Conservation (phyloP, 352 stramenopile species). For the Phytopythium helicoides region DNA sequence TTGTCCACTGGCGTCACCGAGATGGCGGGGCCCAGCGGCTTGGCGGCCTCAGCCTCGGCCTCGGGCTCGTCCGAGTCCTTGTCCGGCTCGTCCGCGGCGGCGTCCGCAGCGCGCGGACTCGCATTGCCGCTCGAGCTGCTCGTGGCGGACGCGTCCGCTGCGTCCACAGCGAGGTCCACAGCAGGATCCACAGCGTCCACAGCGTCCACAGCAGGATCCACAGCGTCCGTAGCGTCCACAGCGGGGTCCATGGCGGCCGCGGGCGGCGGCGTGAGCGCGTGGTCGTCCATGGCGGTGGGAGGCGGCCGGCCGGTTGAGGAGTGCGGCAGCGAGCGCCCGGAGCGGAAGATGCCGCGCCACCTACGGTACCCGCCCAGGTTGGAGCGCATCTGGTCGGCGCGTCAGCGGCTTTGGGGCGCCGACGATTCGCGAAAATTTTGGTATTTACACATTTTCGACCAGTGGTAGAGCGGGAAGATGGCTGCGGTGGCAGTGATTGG, state of each 20-base stretch:
- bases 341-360: no score
- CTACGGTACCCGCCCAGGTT: no score
- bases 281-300: conserved; percentile 6
- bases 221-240: conserved; percentile 7
- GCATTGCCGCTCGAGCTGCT: conserved; percentile 4
- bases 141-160: conserved; percentile 7
- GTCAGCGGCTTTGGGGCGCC: no score
- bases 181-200: no score
- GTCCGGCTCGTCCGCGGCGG: conserved; percentile 18
- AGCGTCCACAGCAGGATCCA: no score
- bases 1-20: neutral
- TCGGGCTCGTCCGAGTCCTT: neutral
- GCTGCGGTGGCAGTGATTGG: no score
- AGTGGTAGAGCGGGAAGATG: no score
- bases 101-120: neutral
- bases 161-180: neutral
- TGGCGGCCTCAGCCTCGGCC: neutral
- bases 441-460: no score
- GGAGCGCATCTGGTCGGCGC: no score
- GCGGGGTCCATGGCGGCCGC: conserved; percentile 2
- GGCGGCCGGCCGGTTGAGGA: neutral
- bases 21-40: neutral
- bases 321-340: no score
- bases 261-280: conserved; percentile 36
- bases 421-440: no score